phyloP scores from a whole-genome alignment of 2,329 filamentous ascomycete species.

The Penicillium sp. region DNA sequence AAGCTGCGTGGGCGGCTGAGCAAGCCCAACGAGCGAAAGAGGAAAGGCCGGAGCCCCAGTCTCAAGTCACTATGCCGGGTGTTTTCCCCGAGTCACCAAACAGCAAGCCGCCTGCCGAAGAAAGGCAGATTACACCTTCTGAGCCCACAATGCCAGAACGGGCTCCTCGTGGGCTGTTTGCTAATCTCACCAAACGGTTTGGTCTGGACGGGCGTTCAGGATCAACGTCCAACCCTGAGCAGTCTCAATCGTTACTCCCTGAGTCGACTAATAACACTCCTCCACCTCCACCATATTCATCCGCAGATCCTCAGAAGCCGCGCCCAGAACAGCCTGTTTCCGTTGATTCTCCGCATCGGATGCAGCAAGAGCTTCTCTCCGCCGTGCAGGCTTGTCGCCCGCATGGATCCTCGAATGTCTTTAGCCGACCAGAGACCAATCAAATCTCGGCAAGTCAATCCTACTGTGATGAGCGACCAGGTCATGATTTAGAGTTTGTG shows the following conservation, averaged over 20 bases:
- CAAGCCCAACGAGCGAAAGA: slow-evolving; percentile 33
- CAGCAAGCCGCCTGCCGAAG: slow-evolving; percentile 29
- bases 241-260: slow-evolving; percentile 23
- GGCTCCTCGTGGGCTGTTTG: slow-evolving; percentile 63
- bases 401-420: slow-evolving; percentile 72
- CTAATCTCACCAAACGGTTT: slow-evolving; percentile 65
- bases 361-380: slow-evolving; percentile 61
- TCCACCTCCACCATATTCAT: slow-evolving; percentile 44
- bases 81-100: slow-evolving; percentile 69
- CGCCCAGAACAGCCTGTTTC: slow-evolving; percentile 34
- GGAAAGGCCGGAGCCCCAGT: slow-evolving; percentile 31
- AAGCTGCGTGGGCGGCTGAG: slow-evolving; percentile 50
- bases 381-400: slow-evolving; percentile 78
- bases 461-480: slow-evolving; percentile 79
- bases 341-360: slow-evolving; percentile 41
- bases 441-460: slow-evolving; percentile 78
- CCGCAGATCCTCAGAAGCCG: slow-evolving; percentile 33
- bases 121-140: slow-evolving; percentile 24
- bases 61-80: slow-evolving; percentile 66
- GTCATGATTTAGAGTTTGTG: slow-evolving; percentile 70
- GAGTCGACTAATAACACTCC: slow-evolving; percentile 8
- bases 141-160: slow-evolving; percentile 36
- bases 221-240: slow-evolving; percentile 22
- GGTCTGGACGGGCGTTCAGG: slow-evolving; percentile 58
- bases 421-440: slow-evolving; percentile 69